phyloP scores from a whole-genome alignment of 306 rosid species.

The Malus sylvestris region DNA sequence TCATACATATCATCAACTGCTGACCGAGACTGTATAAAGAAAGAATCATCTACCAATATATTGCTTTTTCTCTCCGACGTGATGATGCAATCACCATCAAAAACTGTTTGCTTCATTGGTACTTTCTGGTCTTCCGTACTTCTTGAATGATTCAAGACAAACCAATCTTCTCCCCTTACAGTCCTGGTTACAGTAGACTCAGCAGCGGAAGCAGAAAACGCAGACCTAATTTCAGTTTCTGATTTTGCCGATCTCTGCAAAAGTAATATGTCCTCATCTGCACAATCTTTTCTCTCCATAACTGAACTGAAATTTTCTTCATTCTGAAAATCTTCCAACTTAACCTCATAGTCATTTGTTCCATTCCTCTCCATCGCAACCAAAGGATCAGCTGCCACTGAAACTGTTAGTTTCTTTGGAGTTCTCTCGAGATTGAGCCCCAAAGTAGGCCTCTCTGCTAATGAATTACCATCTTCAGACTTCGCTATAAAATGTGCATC shows the following conservation, averaged over 20 bases:
- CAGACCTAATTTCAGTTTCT: conserved; percentile 20
- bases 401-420: conserved; percentile 29
- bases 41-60: conserved; percentile 44
- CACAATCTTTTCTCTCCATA: conserved; percentile 28
- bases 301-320: conserved; percentile 23
- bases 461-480: conserved; percentile 23
- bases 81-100: conserved; percentile 28
- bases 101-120: conserved; percentile 9
- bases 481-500: conserved; percentile 34
- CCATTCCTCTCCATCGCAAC: conserved; percentile 23
- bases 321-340: conserved; percentile 26
- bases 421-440: conserved; percentile 29
- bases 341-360: conserved; percentile 33
- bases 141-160: conserved; percentile 32
- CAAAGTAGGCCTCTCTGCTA: conserved; percentile 18
- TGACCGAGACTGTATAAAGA: conserved; percentile 50
- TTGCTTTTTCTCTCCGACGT: conserved; percentile 19
- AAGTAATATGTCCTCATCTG: conserved; percentile 26
- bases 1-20: conserved; percentile 22
- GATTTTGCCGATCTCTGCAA: conserved; percentile 28
- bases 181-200: conserved; percentile 32
- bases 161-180: conserved; percentile 44
- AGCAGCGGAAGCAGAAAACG: conserved; percentile 32
- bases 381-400: conserved; percentile 39
- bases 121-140: conserved; percentile 22